These are phyloP conservation scores for Fragilaria crotonensis DNA, from an alignment of 108 stramenopile species.

Conservation along the genomic window DNA sequence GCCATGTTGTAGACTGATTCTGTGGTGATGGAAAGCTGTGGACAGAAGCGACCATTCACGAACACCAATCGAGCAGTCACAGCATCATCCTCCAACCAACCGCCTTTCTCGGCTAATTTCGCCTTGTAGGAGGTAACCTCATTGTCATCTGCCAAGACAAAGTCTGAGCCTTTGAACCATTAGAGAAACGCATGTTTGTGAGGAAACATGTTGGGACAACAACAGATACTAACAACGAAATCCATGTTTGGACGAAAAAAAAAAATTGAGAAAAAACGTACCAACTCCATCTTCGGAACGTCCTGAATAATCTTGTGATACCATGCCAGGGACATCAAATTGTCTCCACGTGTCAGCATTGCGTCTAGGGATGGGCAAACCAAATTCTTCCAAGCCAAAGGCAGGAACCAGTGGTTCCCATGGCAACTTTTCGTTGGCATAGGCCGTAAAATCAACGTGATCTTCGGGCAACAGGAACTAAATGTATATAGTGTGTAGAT, in stretches of 20 bases:
- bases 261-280: no score
- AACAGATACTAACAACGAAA: no score
- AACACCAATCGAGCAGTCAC: slow-evolving; percentile 77
- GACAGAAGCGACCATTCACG: slow-evolving; percentile 72
- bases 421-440: slow-evolving; percentile 54
- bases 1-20: slow-evolving; percentile 43
- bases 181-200: no score
- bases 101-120: slow-evolving; percentile 37
- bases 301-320: slow-evolving; percentile 60
- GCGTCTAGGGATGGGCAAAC: slow-evolving; percentile 63
- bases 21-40: slow-evolving; percentile 60
- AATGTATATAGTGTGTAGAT: no score
- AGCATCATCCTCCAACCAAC: slow-evolving; percentile 69
- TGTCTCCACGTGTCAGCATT: slow-evolving; percentile 85
- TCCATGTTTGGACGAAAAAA: no score
- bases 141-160: slow-evolving; percentile 21
- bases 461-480: slow-evolving; percentile 18
- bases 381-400: slow-evolving; percentile 79
- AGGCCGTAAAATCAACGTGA: slow-evolving; percentile 81
- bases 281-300: slow-evolving; percentile 33
- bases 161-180: slow-evolving; percentile 1
- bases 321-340: slow-evolving; percentile 76
- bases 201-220: no score
- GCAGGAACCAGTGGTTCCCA: slow-evolving; percentile 73
- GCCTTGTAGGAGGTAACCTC: slow-evolving; percentile 16